Evolutionary conservation across 495 filamentous ascomycete species (phyloP).

Genomic region (Penicillium ochrochloron): DNA sequence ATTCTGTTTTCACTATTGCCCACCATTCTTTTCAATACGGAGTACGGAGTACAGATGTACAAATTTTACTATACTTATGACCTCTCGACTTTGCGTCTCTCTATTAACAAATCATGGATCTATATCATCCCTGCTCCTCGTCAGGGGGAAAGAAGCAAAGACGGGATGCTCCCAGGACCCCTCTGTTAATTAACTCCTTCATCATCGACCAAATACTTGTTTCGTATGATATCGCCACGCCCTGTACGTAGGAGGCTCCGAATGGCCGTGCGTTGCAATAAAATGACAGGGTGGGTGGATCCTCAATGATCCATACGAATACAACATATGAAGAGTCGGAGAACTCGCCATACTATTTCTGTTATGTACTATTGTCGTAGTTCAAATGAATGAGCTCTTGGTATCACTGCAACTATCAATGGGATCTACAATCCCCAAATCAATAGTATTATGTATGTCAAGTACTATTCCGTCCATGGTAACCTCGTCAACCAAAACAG

Average conservation of each 20-base stretch:
- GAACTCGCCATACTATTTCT: background rate
- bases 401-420: background rate
- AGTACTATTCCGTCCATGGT: background rate
- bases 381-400: background rate
- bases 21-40: background rate
- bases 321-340: background rate
- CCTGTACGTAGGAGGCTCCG: constrained; percentile 4
- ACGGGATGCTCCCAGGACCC: background rate
- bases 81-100: background rate
- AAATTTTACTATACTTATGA: background rate
- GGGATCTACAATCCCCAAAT: background rate
- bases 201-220: constrained; percentile 1
- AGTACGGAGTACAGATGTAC: background rate
- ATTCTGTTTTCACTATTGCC: background rate
- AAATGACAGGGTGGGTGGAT: background rate
- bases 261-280: constrained; percentile 1
- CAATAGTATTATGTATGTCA: background rate
- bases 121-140: background rate
- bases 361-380: background rate
- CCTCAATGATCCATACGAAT: background rate
- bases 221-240: background rate
- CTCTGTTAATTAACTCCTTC: background rate
- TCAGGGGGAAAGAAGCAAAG: constrained; percentile 7
- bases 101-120: background rate
- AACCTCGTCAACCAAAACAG: constrained; percentile 9